Evolutionary conservation across 345 rosid genomes (phyloP).

Genomic region (Turnera subulata): DNA sequence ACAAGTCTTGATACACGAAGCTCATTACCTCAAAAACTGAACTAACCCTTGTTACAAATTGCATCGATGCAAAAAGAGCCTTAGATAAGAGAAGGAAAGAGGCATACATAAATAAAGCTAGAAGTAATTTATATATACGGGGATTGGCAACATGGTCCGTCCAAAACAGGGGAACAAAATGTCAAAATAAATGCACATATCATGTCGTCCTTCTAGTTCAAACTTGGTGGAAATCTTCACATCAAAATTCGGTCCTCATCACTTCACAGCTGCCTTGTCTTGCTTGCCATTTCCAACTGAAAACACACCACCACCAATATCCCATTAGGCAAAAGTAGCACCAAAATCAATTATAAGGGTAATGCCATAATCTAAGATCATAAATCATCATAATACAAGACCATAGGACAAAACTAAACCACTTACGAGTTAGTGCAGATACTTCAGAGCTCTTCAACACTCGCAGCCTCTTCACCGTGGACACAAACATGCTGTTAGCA

Average conservation of each 20-base stretch:
- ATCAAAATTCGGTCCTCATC: conserved; percentile 11
- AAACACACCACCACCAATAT: not conserved
- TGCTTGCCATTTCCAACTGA: not conserved
- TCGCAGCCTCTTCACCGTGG: conserved; percentile 86
- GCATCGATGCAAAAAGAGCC: too few species aligned
- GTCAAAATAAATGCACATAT: conserved; percentile 19
- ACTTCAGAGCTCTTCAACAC: conserved; percentile 81
- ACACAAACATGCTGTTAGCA: conserved; percentile 95
- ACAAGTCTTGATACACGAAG: too few species aligned
- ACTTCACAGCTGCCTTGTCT: not conserved
- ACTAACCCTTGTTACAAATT: too few species aligned
- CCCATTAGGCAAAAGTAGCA: not conserved
- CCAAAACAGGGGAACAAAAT: conserved; percentile 18
- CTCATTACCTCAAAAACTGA: too few species aligned
- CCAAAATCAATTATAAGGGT: not conserved
- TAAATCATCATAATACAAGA: too few species aligned
- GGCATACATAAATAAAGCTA: too few species aligned
- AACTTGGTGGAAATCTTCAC: conserved; percentile 24
- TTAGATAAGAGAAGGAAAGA: too few species aligned
- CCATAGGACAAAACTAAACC: not conserved
- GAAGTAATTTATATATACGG: too few species aligned
- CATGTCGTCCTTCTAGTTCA: conserved; percentile 15
- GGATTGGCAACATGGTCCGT: conserved; percentile 3
- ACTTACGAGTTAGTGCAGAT: conserved; percentile 44
- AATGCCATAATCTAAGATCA: too few species aligned